Evolutionary conservation across 352 stramenopile species (phyloP), one percentile per base, ranked within the genome.

Genomic region (Ophiocytium majus): DNA sequence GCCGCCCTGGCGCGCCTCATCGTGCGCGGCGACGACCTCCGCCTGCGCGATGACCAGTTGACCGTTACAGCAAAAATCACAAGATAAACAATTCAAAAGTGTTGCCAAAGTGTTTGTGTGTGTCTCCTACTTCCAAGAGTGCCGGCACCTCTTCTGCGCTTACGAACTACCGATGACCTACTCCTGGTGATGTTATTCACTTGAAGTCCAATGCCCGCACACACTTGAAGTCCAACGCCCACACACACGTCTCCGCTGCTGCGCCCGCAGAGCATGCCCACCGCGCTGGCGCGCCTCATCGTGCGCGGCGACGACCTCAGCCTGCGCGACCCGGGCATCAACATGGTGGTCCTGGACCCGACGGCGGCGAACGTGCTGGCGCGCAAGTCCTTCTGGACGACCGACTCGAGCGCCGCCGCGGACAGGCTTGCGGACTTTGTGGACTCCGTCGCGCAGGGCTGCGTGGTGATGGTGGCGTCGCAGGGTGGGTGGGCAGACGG

Each of bases 381-480:
- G 28, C 57, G 79, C 31, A 82, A 74, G 76, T 31, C 28, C 0
- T 88, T 88, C 34, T 63, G 50, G 36, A 88, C 80, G 50, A 79
- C 82, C 50, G 57, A 85, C 9, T 86, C 84, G 31, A 23, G 33
- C 31, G 49, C 82, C 35, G 75, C 78, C 57, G 33, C 84, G 17
- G 66, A 94, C 93, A 86, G 92, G 32, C 71, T 89, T 5, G 81
- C 85, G 10, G 81, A 84, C 49, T 86, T 86, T 34, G 23, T 89
- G 9, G 81, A 89, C 34, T 14, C 36, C 79, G 50, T 89, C 28
- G 32, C 80, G 0, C 49, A 80, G 23, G 81, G 81, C 35, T 50
- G 66, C 17, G 83, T 80, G 85, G 82, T 89, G 35, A 81, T 81
- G 76, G 49, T 81, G 5, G 76, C n/a, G 23, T 78, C 66, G 32